phyloP scores from a whole-genome alignment of 2,329 filamentous ascomycete species.

The Claviceps monticola region DNA sequence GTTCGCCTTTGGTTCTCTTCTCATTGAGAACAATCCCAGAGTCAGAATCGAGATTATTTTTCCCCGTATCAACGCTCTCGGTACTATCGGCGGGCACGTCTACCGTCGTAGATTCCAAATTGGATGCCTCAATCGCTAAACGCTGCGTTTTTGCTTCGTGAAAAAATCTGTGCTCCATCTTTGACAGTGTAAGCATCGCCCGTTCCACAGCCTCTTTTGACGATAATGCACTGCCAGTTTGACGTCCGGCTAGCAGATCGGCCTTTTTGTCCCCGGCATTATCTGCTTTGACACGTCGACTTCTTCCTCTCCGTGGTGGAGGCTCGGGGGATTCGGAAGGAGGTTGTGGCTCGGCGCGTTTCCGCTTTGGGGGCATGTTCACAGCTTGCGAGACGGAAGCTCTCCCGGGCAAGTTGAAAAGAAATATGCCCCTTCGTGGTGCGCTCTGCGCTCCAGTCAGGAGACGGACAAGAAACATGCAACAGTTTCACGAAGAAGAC shows the following conservation, averaged over 20 bases:
- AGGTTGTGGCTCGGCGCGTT: constrained; percentile 15
- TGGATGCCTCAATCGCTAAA: constrained; percentile 29
- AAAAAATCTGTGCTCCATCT: constrained; percentile 35
- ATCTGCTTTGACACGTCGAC: constrained; percentile 7
- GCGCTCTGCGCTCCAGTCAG: not conserved
- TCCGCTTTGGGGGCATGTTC: constrained; percentile 26
- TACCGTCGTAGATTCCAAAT: constrained; percentile 8
- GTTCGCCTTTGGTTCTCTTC: not conserved
- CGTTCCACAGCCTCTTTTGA: constrained; percentile 19
- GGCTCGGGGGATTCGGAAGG: constrained; percentile 6
- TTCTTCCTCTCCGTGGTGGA: constrained; percentile 16
- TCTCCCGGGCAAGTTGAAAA: not conserved
- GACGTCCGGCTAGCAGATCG: not conserved
- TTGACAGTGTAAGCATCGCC: constrained; percentile 30
- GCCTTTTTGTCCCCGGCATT: not conserved
- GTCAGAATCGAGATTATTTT: not conserved
- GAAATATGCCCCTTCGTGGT: not conserved
- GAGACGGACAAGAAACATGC: not conserved
- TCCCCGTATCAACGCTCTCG: not conserved
- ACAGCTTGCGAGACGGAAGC: not conserved
- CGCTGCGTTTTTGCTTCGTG: constrained; percentile 31
- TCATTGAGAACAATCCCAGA: not conserved
- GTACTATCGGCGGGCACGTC: not conserved
- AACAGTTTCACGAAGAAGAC: not conserved
- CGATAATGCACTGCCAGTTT: not conserved